phyloP scores from a whole-genome alignment of 228 moss, liverwort and hornwort genomes.

The Sphagnum fallax region DNA sequence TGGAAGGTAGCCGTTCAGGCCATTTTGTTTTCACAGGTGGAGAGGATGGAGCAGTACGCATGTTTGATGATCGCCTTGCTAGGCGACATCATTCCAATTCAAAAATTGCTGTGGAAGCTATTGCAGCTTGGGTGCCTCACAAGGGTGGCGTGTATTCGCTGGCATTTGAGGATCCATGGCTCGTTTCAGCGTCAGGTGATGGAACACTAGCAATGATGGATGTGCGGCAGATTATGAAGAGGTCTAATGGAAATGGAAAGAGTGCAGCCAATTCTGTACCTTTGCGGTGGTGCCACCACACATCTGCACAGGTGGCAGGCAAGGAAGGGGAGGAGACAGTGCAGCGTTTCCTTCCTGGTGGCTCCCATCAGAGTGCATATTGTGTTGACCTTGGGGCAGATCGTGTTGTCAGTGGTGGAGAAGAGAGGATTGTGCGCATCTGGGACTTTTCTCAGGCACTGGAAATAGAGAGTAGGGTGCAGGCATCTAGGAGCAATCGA shows the following conservation, averaged over 20 bases:
- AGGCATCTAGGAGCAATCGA: slow-evolving; percentile 70
- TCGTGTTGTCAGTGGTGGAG: slow-evolving; percentile 86
- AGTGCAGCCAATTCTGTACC: slow-evolving; percentile 15
- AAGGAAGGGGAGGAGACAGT: slow-evolving; percentile 53
- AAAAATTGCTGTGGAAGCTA: slow-evolving; percentile 38
- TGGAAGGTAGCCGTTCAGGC: slow-evolving; percentile 81
- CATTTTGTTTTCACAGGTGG: slow-evolving; percentile 91
- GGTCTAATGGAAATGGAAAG: slow-evolving; percentile 50
- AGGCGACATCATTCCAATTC: slow-evolving; percentile 30
- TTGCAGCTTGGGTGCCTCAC: slow-evolving; percentile 80
- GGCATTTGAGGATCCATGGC: slow-evolving; percentile 96
- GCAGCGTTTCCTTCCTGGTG: slow-evolving; percentile 72
- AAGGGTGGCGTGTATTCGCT: slow-evolving; percentile 66
- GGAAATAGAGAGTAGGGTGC: slow-evolving; percentile 79
- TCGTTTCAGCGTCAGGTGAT: slow-evolving; percentile 78
- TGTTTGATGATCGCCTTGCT: slow-evolving; percentile 78
- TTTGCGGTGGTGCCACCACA: slow-evolving; percentile 10
- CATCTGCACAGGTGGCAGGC: slow-evolving; percentile 39
- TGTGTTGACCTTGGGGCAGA: slow-evolving; percentile 88
- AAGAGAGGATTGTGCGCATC: slow-evolving; percentile 83
- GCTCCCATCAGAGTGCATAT: slow-evolving; percentile 59
- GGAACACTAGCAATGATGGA: slow-evolving; percentile 95
- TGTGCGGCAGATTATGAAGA: slow-evolving; percentile 81
- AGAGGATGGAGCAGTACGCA: slow-evolving; percentile 86
- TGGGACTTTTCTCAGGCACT: slow-evolving; percentile 98